Conservation (phyloP, 1,284 basidiomycete species). For the Tetrapyrgos nigripes region DNA sequence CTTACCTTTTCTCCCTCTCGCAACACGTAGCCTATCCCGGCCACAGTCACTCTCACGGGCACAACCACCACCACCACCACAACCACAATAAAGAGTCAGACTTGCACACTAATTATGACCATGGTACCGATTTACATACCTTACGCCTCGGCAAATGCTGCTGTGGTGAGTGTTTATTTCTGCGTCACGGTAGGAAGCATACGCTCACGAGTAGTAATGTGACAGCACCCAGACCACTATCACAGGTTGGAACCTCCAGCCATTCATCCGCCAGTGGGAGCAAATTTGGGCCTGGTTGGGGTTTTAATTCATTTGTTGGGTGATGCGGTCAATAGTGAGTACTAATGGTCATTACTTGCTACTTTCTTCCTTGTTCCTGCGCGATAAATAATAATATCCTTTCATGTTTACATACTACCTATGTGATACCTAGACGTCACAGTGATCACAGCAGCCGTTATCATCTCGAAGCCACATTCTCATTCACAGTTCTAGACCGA, state of each 20-base stretch:
- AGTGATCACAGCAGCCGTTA: no score
- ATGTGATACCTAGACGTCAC: no score
- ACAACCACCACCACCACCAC: not conserved
- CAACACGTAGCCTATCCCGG: not conserved
- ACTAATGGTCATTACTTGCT: no score
- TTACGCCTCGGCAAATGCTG: conserved; percentile 1
- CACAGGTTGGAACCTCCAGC: conserved; percentile 40
- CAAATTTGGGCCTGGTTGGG: conserved; percentile 49
- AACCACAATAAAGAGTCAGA: not conserved
- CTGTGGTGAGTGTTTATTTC: not conserved
- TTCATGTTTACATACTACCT: no score
- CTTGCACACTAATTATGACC: conserved; percentile 7
- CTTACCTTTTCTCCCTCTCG: not conserved
- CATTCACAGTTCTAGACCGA: no score
- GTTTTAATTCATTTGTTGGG: no score
- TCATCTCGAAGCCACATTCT: no score
- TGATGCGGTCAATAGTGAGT: no score
- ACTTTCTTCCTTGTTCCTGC: no score
- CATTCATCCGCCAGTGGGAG: conserved; percentile 35
- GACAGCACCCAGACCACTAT: conserved; percentile 50
- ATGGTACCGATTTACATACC: conserved; percentile 1
- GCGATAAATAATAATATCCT: no score
- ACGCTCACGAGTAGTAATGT: no score
- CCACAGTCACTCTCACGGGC: conserved; percentile 9
- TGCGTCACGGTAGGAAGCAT: no score